Percentiles rank a stretch among this genome's conserved stretches.
Evolutionary conservation across 2,329 filamentous ascomycete genomes (phyloP).

Genomic region (Hymenotorrendiella dingleyae): DNA sequence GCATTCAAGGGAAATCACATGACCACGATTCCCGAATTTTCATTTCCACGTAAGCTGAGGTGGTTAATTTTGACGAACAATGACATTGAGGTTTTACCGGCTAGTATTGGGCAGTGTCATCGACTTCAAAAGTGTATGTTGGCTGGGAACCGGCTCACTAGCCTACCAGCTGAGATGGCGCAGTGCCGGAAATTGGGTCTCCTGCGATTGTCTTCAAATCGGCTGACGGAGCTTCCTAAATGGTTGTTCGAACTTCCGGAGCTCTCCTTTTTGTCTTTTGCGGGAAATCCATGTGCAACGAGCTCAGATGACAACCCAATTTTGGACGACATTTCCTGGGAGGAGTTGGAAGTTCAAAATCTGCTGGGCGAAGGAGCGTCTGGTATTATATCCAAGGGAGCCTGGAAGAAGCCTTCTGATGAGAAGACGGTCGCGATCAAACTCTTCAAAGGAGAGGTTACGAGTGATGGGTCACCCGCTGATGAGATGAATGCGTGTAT

Average conservation of each 20-base stretch:
- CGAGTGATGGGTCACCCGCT: constrained; percentile 41
- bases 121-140: constrained; percentile 44
- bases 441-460: constrained; percentile 42
- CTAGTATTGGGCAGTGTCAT: constrained; percentile 37
- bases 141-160: constrained; percentile 38
- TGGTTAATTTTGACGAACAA: constrained; percentile 46
- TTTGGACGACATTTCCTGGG: constrained; percentile 37
- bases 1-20: constrained; percentile 43
- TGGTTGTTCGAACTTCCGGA: constrained; percentile 42
- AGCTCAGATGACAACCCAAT: constrained; percentile 20
- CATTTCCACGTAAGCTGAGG: constrained; percentile 38
- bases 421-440: constrained; percentile 41
- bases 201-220: constrained; percentile 40
- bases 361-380: constrained; percentile 41
- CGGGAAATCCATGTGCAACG: constrained; percentile 40
- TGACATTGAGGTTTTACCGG: constrained; percentile 34
- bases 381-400: constrained; percentile 39
- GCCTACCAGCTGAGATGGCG: constrained; percentile 38
- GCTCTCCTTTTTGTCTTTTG: constrained; percentile 42
- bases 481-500: constrained; percentile 45
- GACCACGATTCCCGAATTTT: constrained; percentile 35
- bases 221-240: constrained; percentile 33
- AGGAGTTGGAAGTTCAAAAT: constrained; percentile 35
- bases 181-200: constrained; percentile 39
- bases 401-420: constrained; percentile 30